Conservation (phyloP, 345 rosid species). For the Pistacia vera region DNA sequence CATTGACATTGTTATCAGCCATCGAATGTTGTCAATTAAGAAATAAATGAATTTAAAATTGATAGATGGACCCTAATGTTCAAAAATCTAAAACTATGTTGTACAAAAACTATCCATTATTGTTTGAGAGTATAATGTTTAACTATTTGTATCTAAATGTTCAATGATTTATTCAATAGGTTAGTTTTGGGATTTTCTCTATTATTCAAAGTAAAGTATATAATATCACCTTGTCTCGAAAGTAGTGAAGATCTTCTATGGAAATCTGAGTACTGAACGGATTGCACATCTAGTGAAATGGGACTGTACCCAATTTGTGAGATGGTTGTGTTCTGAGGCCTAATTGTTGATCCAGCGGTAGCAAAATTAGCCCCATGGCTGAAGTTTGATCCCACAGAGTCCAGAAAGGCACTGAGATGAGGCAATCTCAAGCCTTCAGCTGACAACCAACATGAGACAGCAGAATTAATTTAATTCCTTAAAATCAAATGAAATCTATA, state of each 20-base stretch:
- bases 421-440: constrained; percentile 57
- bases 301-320: constrained; percentile 71
- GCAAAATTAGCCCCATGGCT: constrained; percentile 89
- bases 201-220: too few relatives aligned
- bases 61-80: too few relatives aligned
- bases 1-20: not conserved
- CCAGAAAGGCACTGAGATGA: constrained; percentile 55
- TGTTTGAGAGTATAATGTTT: too few relatives aligned
- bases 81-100: too few relatives aligned
- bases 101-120: too few relatives aligned
- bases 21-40: too few relatives aligned
- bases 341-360: constrained; percentile 72
- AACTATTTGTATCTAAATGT: too few relatives aligned
- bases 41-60: too few relatives aligned
- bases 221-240: constrained; percentile 42
- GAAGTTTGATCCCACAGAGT: constrained; percentile 69
- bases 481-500: too few relatives aligned
- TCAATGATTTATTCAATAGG: too few relatives aligned
- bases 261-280: constrained; percentile 61
- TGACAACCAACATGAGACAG: constrained; percentile 17
- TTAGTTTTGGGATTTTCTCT: too few relatives aligned
- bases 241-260: constrained; percentile 38
- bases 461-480: too few relatives aligned
- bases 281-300: constrained; percentile 65
- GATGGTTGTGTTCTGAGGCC: constrained; percentile 60